Evolutionary conservation across 129 eudicot genomes (phyloP).

Genomic region (Tagetes erecta): DNA sequence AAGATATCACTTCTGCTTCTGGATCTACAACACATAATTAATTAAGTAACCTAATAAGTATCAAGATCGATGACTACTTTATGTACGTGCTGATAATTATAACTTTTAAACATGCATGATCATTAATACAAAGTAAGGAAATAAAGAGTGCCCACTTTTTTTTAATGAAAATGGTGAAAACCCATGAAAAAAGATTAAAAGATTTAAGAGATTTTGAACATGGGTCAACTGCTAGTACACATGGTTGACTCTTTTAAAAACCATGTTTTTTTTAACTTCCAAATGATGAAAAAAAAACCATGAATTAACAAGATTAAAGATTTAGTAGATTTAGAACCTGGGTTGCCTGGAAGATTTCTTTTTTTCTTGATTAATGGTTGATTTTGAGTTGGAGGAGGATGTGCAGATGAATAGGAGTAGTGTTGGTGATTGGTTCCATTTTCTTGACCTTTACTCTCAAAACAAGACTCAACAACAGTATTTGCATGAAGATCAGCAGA

Average conservation of each 20-base stretch:
- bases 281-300: neutral
- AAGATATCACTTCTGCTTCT: conserved; percentile 72
- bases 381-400: conserved; percentile 39
- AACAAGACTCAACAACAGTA: conserved; percentile 43
- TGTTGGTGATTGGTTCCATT: conserved; percentile 32
- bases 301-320: neutral
- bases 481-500: conserved; percentile 44
- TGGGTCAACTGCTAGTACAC: conserved; percentile 21
- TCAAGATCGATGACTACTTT: no score
- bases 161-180: conserved; percentile 4
- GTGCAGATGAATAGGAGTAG: conserved; percentile 18
- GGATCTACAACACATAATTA: conserved; percentile 39
- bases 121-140: neutral
- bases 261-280: neutral
- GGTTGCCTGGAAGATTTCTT: conserved; percentile 75
- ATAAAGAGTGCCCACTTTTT: neutral
- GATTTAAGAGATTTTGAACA: conserved; percentile 7
- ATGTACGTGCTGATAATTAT: no score
- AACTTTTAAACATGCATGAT: neutral
- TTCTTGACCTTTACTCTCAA: conserved; percentile 37
- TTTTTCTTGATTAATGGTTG: conserved; percentile 57
- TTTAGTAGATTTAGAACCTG: conserved; percentile 45
- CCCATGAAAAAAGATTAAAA: conserved; percentile 2
- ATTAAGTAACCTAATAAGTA: no score
- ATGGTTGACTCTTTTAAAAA: conserved; percentile 23